Conservation (phyloP, 2,329 filamentous ascomycete species). For the Pseudocercospora musae region DNA sequence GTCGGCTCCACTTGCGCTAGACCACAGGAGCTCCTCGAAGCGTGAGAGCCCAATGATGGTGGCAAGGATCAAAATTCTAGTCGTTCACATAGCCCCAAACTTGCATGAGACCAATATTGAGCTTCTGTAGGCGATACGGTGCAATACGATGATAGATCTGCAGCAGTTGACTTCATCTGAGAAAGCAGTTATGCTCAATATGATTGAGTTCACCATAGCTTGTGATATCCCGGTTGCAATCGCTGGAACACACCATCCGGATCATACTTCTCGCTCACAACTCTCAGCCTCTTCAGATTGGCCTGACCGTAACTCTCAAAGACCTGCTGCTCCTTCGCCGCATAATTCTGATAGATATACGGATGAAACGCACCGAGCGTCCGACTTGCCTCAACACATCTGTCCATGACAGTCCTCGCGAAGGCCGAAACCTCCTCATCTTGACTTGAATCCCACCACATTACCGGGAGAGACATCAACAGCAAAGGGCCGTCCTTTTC, state of each 20-base stretch:
- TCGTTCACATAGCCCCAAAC: background rate
- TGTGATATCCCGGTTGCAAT: constrained; percentile 13
- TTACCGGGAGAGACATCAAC: constrained; percentile 2
- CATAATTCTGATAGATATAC: constrained; percentile 21
- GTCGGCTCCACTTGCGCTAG: constrained; percentile 18
- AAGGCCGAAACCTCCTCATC: constrained; percentile 2
- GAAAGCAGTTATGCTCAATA: background rate
- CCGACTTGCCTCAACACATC: background rate
- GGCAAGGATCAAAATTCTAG: background rate
- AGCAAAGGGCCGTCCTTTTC: constrained; percentile 7
- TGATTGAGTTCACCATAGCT: constrained; percentile 3
- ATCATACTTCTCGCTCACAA: constrained; percentile 12
- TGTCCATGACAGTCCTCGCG: background rate
- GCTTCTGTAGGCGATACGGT: background rate
- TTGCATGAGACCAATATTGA: background rate
- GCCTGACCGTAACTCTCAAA: constrained; percentile 19
- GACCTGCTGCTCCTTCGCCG: constrained; percentile 10
- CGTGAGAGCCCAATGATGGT: background rate
- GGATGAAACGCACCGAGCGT: constrained; percentile 5
- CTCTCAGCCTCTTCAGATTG: constrained; percentile 15
- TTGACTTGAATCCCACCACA: constrained; percentile 7
- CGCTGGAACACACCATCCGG: constrained; percentile 15
- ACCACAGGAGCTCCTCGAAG: constrained; percentile 19
- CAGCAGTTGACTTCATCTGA: background rate
- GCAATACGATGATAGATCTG: background rate